These are phyloP conservation scores for Diaporthe caulivora DNA, from an alignment of 2,329 filamentous ascomycete species.

Conservation along the genomic window DNA sequence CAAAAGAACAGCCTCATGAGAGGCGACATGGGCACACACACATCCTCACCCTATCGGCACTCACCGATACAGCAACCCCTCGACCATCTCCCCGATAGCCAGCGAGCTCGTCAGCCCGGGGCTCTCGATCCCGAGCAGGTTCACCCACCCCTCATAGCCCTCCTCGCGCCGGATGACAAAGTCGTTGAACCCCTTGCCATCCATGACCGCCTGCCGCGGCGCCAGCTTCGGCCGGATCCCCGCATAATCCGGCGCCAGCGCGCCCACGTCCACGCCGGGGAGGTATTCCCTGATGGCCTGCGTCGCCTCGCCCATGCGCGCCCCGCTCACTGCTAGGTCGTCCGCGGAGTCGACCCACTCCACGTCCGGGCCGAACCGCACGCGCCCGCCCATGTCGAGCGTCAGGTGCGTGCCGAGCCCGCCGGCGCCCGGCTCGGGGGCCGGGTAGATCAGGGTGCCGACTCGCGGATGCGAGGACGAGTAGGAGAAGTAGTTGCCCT, in stretches of 20 bases:
- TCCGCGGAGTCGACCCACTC: conserved; percentile 85
- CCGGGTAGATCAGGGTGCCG: conserved; percentile 86
- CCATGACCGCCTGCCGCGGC: conserved; percentile 66
- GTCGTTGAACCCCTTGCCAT: conserved; percentile 80
- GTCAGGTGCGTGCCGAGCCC: conserved; percentile 95
- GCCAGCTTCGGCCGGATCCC: conserved; percentile 91
- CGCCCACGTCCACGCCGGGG: conserved; percentile 75
- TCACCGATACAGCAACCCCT: conserved; percentile 59
- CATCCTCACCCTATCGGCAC: neutral
- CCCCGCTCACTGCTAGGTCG: conserved; percentile 76
- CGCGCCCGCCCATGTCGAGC: conserved; percentile 84
- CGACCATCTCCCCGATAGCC: conserved; percentile 86
- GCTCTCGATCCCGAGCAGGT: conserved; percentile 92
- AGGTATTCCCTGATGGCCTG: conserved; percentile 83
- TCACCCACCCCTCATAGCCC: conserved; percentile 85
- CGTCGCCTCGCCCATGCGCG: conserved; percentile 75
- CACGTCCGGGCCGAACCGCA: conserved; percentile 94
- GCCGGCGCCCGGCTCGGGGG: conserved; percentile 82
- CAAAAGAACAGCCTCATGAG: too few relatives aligned
- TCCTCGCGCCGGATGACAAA: conserved; percentile 85
- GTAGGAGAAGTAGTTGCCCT: conserved; percentile 96
- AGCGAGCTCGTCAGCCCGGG: conserved; percentile 89
- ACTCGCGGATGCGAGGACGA: conserved; percentile 72
- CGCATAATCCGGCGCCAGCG: conserved; percentile 85
- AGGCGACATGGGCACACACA: too few relatives aligned